These are phyloP conservation scores for Ogataea nitratoaversa DNA, from an alignment of 805 yeast genomes.

Conservation along the genomic window DNA sequence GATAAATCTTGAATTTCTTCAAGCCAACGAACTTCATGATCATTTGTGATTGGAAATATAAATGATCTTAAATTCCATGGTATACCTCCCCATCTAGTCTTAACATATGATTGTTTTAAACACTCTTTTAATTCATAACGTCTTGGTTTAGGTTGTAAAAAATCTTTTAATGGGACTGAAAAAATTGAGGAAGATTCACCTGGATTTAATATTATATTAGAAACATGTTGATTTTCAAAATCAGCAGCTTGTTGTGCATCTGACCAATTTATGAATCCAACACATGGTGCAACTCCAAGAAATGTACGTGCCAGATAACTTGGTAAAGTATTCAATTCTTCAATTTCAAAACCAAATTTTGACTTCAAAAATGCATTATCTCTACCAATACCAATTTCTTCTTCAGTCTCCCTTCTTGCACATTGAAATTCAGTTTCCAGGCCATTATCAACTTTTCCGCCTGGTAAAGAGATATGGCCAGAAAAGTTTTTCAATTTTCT, in stretches of 20 bases:
- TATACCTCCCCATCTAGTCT: slow-evolving; percentile 66
- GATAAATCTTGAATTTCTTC: slow-evolving; percentile 56
- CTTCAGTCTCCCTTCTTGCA: slow-evolving; percentile 79
- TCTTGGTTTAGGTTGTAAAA: slow-evolving; percentile 35
- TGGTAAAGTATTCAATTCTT: slow-evolving; percentile 63
- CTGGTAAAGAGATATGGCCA: slow-evolving; percentile 91
- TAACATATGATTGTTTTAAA: slow-evolving; percentile 30
- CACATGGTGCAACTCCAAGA: slow-evolving; percentile 78
- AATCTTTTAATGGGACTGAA: slow-evolving; percentile 65
- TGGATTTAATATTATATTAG: slow-evolving; percentile 52
- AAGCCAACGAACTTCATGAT: slow-evolving; percentile 60
- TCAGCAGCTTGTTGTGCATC: slow-evolving; percentile 23
- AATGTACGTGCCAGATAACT: slow-evolving; percentile 78
- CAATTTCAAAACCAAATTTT: slow-evolving; percentile 53
- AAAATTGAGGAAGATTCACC: slow-evolving; percentile 73
- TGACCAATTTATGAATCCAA: slow-evolving; percentile 53
- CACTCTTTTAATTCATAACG: slow-evolving; percentile 29
- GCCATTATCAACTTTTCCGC: slow-evolving; percentile 80
- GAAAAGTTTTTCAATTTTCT: slow-evolving; percentile 66
- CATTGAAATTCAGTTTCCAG: slow-evolving; percentile 65
- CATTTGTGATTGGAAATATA: slow-evolving; percentile 52
- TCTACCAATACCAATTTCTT: slow-evolving; percentile 74
- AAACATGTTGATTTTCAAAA: slow-evolving; percentile 28
- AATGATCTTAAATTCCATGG: slow-evolving; percentile 63
- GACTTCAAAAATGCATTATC: slow-evolving; percentile 39